Conservation (phyloP, 441 rosid species). For the Biscutella laevigata region DNA sequence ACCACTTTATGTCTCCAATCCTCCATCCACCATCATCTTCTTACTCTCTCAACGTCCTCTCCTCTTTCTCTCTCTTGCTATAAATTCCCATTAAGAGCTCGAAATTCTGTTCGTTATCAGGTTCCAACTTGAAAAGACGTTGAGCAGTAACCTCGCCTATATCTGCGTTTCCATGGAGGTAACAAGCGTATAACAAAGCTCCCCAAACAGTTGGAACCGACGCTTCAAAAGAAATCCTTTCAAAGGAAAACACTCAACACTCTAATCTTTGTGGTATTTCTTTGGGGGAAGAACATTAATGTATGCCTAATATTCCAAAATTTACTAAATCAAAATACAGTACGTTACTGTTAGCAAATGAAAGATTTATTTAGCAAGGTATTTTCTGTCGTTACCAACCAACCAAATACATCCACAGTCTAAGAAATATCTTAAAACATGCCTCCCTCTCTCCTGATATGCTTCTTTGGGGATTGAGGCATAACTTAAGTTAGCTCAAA, state of each 20-base stretch:
- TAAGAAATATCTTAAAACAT: slow-evolving; percentile 7
- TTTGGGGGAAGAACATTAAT: neutral
- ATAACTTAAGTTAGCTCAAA: slow-evolving; percentile 10
- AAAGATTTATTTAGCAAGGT: neutral
- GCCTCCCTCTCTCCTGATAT: neutral
- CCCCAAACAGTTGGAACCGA: slow-evolving; percentile 89
- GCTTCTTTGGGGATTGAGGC: neutral
- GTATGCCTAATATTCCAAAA: neutral
- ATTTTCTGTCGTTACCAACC: neutral
- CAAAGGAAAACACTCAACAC: neutral
- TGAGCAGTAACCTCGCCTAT: slow-evolving; percentile 64
- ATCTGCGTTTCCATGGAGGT: slow-evolving; percentile 47
- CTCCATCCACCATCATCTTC: slow-evolving; percentile 60
- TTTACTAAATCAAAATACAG: neutral
- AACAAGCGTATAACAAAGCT: slow-evolving; percentile 69
- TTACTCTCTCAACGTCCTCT: slow-evolving; percentile 59
- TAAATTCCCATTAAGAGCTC: slow-evolving; percentile 64
- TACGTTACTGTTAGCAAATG: neutral
- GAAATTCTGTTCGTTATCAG: slow-evolving; percentile 81
- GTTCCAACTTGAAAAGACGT: slow-evolving; percentile 71
- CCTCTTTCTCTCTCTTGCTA: slow-evolving; percentile 35
- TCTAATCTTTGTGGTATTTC: neutral
- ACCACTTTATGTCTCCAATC: slow-evolving; percentile 32
- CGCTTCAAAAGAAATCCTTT: neutral
- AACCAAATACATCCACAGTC: slow-evolving; percentile 4